Percentiles rank a stretch among this genome's conserved stretches.
Evolutionary conservation across 495 filamentous ascomycete species (phyloP).

Genomic region (Ascodesmis nigricans): DNA sequence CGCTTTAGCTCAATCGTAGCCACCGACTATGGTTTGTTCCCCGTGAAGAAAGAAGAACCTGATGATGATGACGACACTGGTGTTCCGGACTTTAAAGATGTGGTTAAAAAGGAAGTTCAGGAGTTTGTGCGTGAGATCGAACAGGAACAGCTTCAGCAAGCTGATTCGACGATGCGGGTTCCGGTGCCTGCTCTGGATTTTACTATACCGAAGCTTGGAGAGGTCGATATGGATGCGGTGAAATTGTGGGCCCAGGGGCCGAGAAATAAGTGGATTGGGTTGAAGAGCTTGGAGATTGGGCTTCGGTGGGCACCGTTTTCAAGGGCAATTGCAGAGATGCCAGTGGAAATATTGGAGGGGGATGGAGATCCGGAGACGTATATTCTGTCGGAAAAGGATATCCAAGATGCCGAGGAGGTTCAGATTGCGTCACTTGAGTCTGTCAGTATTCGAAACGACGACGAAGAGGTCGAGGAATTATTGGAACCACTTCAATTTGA

Average conservation of each 20-base stretch:
- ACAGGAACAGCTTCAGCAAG: slow-evolving; percentile 39
- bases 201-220: slow-evolving; percentile 30
- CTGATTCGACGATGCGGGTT: slow-evolving; percentile 34
- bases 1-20: slow-evolving; percentile 1
- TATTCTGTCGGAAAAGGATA: not conserved
- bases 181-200: slow-evolving; percentile 40
- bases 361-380: not conserved
- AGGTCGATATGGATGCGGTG: slow-evolving; percentile 6
- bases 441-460: slow-evolving; percentile 19
- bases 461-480: slow-evolving; percentile 23
- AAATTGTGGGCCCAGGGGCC: slow-evolving; percentile 6
- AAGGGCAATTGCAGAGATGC: slow-evolving; percentile 1
- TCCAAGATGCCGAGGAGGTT: not conserved
- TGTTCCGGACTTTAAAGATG: not conserved
- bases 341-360: slow-evolving; percentile 2
- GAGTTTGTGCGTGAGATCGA: slow-evolving; percentile 24
- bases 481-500: too few species aligned
- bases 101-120: not conserved
- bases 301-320: slow-evolving; percentile 13
- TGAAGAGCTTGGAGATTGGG: slow-evolving; percentile 8
- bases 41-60: slow-evolving; percentile 1
- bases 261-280: slow-evolving; percentile 11
- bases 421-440: not conserved
- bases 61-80: not conserved
- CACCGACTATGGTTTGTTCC: not conserved